Base-by-base conservation (phyloP, 345 rosid species). In the Bruguiera parviflora region DNA sequence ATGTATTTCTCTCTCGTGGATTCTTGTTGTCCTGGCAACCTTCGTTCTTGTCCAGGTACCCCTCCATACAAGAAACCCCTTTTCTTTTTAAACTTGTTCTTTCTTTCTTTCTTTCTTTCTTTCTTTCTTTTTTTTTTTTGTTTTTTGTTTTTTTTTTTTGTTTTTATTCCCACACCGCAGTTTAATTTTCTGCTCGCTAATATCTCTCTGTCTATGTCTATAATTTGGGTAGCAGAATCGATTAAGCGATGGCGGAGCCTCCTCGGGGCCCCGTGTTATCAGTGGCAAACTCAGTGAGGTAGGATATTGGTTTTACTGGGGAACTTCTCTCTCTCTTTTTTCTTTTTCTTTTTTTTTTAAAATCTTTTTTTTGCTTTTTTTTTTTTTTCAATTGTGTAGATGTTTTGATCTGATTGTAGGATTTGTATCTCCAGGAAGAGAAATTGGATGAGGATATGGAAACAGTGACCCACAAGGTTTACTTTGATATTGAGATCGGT, bases 241-340 rank as follows among this genome's bases (percentile, higher is more conserved):
- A 52, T 72, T 89, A 46, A 81, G 82, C 68, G 85, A 85, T 75
- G 81, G 78, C 31, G 79, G 84, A 58, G 78, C 79, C 73, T 82
- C 84, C 11, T 66, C 75, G 28, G 81, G 73, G 61, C 74, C 79
- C 69, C 75, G 82, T 69, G 58, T 72, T 66, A 62, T 43, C 47
- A 61, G 60, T 35, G 49, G 39, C 65, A 71, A 71, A 70, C 61
- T 79, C 21, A 69, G 32, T 75, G 76, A 78, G 84, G 89, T 83
- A 68, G 47, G 47, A 11, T 3, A 43, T 43, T 43, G 47, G 16
- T 13, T 43, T 43, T 43, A 13, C 49, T 43, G 49, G 18, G 15
- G 5, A 43, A 43, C 18, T 43, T 20, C 75, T 43, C 28, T 32
- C n/a, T 53, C 9, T 6, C 61, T 21, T 28, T 43, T 49, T 62